These are phyloP conservation scores for Grosmannia huntii DNA, from an alignment of 2,329 filamentous ascomycete species.

Conservation along the genomic window DNA sequence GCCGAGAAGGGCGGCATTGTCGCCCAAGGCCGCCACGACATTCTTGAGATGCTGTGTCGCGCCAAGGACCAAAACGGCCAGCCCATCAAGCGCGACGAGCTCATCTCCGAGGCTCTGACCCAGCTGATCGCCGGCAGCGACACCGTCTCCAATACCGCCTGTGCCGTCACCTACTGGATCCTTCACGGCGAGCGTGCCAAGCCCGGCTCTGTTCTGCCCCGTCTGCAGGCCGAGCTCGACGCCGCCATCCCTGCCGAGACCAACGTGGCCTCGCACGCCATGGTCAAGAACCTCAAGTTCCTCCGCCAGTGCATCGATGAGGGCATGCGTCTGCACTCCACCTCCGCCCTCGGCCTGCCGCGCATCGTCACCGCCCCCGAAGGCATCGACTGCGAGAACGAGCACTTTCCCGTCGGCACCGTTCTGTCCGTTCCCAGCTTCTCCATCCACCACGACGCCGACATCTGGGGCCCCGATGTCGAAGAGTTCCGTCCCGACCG, in stretches of 20 bases:
- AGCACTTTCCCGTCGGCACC: constrained; percentile 8
- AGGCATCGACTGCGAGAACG: constrained; percentile 2
- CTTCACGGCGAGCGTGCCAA: constrained; percentile 7
- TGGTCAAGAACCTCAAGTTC: constrained; percentile 6
- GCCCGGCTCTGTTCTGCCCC: constrained; percentile 5
- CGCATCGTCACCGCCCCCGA: constrained; percentile 9
- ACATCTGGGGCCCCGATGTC: constrained; percentile 17
- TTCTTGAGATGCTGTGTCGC: constrained; percentile 8
- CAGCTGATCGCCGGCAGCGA: constrained; percentile 10
- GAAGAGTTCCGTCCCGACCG: constrained; percentile 15
- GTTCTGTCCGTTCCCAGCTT: constrained; percentile 9
- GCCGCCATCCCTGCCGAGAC: constrained; percentile 2
- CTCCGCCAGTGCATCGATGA: constrained; percentile 10
- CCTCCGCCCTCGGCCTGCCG: constrained; percentile 8
- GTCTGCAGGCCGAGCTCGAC: constrained; percentile 9
- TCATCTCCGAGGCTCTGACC: constrained; percentile 9
- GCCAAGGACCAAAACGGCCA: constrained; percentile 5
- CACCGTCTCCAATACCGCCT: constrained; percentile 10
- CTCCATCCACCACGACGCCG: constrained; percentile 9
- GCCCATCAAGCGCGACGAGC: constrained; percentile 6
- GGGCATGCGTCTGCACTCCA: constrained; percentile 10
- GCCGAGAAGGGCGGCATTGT: constrained; percentile 1
- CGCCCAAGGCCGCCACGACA: constrained; percentile 8
- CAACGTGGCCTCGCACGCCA: constrained; percentile 1
- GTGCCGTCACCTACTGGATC: constrained; percentile 10